Evolutionary conservation across 2,329 filamentous ascomycete genomes (phyloP), one percentile per base, ranked within the genome.

Genomic region (Curvularia verruculosa): DNA sequence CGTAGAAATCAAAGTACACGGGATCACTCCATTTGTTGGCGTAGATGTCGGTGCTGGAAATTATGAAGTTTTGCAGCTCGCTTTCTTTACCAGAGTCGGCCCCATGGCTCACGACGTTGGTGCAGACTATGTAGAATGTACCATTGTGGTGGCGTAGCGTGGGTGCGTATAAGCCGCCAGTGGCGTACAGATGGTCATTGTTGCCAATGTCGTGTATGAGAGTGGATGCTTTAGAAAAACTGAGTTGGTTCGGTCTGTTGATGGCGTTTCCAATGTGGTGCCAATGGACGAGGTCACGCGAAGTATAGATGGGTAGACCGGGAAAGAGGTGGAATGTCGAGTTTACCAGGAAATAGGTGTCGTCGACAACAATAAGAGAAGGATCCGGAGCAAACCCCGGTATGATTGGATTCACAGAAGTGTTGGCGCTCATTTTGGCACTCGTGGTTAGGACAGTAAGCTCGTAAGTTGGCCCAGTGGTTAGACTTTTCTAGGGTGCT

Each of bases 261-360:
- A 84, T 75, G 0, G 79, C 81, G 66, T 83, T 82, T 15, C 64
- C 58, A 9, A 64, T 64, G 15, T 78, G 74, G 51, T 79, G 80
- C 82, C 82, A 85, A 58, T 81, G 77, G 12, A 77, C 55, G 2
- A 85, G 65, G 61, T 84, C 81, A 40, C 74, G 76, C 3, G 79
- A 82, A 2, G 79, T 79, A 59, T 84, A 80, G 28, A 84, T 75
- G 0, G 82, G 81, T 2, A 83, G 65, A 0, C 81, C 82, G 0
- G 82, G 82, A 60, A 83, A 84, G 0, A 78, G 70, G 45, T 81
- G 77, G 58, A 84, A 84, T 0, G 79, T 81, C 0, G 82, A 84
- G 0, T 80, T 81, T 5, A 77, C 78, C 56, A 80, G 81, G 64
- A 80, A 82, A 63, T 81, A 83, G 5, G 77, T 80, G n/a, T 77